A percentile compares a stretch with the other conserved stretches of the same genome.
Conservation (phyloP, 345 rosid genomes). For the Pistacia integerrima region DNA sequence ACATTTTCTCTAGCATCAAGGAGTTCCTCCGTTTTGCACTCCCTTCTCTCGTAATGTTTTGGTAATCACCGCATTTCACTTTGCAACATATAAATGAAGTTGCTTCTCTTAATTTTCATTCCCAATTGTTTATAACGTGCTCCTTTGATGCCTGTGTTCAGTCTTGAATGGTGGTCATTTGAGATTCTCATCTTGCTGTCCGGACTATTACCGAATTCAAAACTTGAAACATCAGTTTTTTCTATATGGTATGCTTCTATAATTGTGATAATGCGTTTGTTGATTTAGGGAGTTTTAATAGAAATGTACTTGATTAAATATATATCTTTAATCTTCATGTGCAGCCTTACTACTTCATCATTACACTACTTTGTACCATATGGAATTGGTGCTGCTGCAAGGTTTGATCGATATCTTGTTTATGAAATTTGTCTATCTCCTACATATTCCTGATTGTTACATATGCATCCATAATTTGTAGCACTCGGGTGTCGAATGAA, state of each 20-base stretch:
- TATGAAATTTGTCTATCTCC: background rate
- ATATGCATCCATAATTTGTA: slow-evolving; percentile 6
- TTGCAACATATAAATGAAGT: background rate
- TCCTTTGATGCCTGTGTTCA: slow-evolving; percentile 10
- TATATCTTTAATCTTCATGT: background rate
- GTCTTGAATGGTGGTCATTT: slow-evolving; percentile 72
- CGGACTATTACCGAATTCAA: slow-evolving; percentile 57
- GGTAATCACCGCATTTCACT: slow-evolving; percentile 36
- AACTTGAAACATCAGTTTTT: slow-evolving; percentile 69
- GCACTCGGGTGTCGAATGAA: slow-evolving; percentile 53
- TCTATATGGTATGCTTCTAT: slow-evolving; percentile 48
- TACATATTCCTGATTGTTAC: background rate
- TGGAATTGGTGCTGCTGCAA: slow-evolving; percentile 35
- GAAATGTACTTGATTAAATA: background rate
- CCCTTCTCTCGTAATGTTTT: slow-evolving; percentile 61
- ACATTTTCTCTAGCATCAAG: slow-evolving; percentile 23
- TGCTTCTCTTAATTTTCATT: no score
- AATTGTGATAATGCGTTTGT: background rate
- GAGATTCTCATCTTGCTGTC: slow-evolving; percentile 54
- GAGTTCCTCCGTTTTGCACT: slow-evolving; percentile 34
- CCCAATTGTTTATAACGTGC: background rate
- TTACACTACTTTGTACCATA: slow-evolving; percentile 42
- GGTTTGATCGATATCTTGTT: background rate
- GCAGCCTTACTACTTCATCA: slow-evolving; percentile 46
- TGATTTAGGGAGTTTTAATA: background rate